These are phyloP conservation scores for Arxiozyma bovina DNA, from an alignment of 1,139 yeast species.

Conservation along the genomic window DNA sequence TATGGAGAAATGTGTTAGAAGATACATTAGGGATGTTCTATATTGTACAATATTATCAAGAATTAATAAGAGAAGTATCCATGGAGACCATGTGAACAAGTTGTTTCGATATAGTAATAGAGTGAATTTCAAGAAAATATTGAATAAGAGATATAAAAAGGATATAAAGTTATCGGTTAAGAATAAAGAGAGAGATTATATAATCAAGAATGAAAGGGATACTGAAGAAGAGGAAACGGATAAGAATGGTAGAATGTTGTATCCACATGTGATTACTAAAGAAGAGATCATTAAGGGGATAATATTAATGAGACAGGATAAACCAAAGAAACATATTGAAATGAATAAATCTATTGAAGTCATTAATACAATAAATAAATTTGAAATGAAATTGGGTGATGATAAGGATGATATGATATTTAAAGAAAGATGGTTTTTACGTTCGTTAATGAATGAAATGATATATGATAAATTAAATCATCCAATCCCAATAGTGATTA, in stretches of 20 bases:
- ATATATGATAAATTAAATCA: constrained; percentile 9
- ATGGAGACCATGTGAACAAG: neutral
- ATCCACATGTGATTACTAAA: constrained; percentile 18
- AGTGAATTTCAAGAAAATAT: neutral
- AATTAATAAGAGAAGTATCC: constrained; percentile 15
- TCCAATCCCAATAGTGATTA: neutral
- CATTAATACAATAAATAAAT: constrained; percentile 20
- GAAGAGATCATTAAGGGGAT: constrained; percentile 18
- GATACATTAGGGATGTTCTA: constrained; percentile 17
- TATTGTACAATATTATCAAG: constrained; percentile 17
- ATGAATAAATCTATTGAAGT: constrained; percentile 15
- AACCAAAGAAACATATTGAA: neutral
- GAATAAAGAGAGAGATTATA: neutral
- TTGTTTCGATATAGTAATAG: neutral
- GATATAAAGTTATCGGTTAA: neutral
- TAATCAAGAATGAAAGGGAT: neutral
- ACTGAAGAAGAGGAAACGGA: neutral
- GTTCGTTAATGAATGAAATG: constrained; percentile 17
- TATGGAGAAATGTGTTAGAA: constrained; percentile 8
- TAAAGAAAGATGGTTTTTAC: neutral
- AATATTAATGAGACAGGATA: constrained; percentile 14
- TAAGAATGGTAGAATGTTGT: neutral
- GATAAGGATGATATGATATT: neutral
- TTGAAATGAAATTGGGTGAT: constrained; percentile 12
- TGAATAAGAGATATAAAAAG: neutral